Percentiles rank a stretch among this genome's conserved stretches.
phyloP scores from a whole-genome alignment of 1,139 yeast species.

The Candida pseudoviswanathii region DNA sequence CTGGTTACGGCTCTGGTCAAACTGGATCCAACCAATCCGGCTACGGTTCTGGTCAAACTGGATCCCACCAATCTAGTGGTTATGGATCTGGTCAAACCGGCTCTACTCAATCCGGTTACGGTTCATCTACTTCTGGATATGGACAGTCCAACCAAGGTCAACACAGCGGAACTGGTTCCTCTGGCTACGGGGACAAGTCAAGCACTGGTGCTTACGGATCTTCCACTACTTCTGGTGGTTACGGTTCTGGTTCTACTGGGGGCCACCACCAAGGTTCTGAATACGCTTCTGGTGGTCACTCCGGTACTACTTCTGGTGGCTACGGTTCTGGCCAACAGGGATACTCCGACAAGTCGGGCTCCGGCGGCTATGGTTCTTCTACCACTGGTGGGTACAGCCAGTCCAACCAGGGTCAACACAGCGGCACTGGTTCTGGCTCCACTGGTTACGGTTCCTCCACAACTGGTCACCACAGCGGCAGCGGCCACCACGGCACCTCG shows the following conservation, averaged over 20 bases:
- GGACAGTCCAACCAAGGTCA: background rate
- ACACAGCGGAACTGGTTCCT: background rate
- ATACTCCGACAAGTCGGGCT: background rate
- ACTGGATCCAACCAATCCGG: background rate
- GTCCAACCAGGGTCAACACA: background rate
- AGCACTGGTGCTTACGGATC: constrained; percentile 6
- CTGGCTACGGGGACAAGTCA: constrained; percentile 11
- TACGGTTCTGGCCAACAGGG: constrained; percentile 1
- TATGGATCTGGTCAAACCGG: background rate
- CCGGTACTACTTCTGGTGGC: constrained; percentile 1
- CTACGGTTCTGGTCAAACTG: constrained; percentile 6
- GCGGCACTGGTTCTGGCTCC: constrained; percentile 13
- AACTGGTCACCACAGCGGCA: background rate
- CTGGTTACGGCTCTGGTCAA: constrained; percentile 6
- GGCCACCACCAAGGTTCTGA: constrained; percentile 12
- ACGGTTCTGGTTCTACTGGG: constrained; percentile 12
- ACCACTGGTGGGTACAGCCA: background rate
- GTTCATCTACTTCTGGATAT: constrained; percentile 2
- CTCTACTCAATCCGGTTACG: constrained; percentile 6
- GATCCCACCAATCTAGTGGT: background rate
- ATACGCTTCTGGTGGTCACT: constrained; percentile 7
- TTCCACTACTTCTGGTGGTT: constrained; percentile 1
- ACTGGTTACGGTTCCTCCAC: background rate
- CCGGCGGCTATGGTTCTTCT: constrained; percentile 3
- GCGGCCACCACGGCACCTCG: background rate